These are phyloP conservation scores for Phytophthora ramorum DNA, from an alignment of 352 stramenopile genomes.

Conservation along the genomic window DNA sequence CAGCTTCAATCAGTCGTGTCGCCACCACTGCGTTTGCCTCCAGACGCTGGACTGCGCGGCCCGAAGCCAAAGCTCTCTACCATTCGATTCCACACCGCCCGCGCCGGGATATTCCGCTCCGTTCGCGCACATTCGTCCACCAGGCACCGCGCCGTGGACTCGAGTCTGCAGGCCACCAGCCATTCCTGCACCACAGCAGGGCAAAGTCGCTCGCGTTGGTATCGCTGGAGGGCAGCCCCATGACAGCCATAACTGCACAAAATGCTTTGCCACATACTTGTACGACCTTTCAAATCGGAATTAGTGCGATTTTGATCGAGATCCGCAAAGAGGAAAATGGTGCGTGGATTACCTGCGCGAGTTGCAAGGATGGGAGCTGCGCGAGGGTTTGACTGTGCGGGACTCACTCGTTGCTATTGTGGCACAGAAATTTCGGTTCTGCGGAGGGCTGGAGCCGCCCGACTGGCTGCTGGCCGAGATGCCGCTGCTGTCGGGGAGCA, in stretches of 20 bases:
- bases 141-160: constrained; percentile 45
- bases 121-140: constrained; percentile 43
- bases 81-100: constrained; percentile 31
- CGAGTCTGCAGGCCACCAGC: constrained; percentile 42
- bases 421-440: constrained; percentile 61
- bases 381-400: not conserved
- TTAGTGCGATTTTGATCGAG: constrained; percentile 7
- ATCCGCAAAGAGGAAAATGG: constrained; percentile 8
- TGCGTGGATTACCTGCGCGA: constrained; percentile 1
- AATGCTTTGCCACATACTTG: not conserved
- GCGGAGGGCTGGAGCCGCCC: constrained; percentile 64
- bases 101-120: constrained; percentile 20
- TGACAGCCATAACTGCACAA: constrained; percentile 16
- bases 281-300: not conserved
- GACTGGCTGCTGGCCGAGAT: constrained; percentile 69
- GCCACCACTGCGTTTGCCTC: constrained; percentile 15
- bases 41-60: constrained; percentile 17
- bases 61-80: constrained; percentile 25
- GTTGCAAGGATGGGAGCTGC: not conserved
- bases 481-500: constrained; percentile 41
- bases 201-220: constrained; percentile 18
- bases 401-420: constrained; percentile 4
- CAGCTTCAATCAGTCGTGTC: constrained; percentile 23
- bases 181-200: constrained; percentile 59
- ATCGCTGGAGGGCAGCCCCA: not conserved